phyloP scores from a whole-genome alignment of 192 early-diverging fungal species.

The Obelidium mucronatum region DNA sequence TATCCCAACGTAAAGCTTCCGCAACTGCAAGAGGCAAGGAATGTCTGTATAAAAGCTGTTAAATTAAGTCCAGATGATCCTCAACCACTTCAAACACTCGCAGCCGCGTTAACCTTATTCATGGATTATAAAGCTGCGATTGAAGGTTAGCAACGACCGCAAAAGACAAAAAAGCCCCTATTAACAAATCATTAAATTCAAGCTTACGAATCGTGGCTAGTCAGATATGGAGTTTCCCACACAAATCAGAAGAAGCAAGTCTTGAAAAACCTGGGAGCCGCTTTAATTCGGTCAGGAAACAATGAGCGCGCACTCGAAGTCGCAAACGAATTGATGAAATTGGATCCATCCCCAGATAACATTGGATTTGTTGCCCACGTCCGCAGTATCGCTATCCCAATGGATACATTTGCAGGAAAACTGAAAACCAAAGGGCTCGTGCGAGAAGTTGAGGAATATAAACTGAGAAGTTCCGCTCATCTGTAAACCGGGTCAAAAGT shows the following conservation, averaged over 20 bases:
- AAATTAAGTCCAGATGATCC: constrained; percentile 2
- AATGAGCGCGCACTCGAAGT: not conserved
- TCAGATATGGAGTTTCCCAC: not conserved
- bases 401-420: not conserved
- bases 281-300: not conserved
- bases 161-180: not conserved
- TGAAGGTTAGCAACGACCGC: not conserved
- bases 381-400: constrained; percentile 18
- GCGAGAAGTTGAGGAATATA: not conserved
- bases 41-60: not conserved
- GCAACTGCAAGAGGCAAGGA: not conserved
- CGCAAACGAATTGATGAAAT: not conserved
- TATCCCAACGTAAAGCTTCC: not conserved
- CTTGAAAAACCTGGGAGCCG: not conserved
- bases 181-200: not conserved
- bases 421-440: not conserved
- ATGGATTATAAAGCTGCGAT: not conserved
- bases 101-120: constrained; percentile 1
- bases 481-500: not conserved
- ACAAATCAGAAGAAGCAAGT: not conserved
- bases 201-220: not conserved
- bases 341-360: not conserved
- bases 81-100: not conserved
- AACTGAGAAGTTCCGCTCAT: not conserved
- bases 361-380: constrained; percentile 11